Evolutionary conservation across 2,329 filamentous ascomycete genomes (phyloP), one percentile per base, ranked within the genome.

Genomic region (Ascochyta clinopodiicola): DNA sequence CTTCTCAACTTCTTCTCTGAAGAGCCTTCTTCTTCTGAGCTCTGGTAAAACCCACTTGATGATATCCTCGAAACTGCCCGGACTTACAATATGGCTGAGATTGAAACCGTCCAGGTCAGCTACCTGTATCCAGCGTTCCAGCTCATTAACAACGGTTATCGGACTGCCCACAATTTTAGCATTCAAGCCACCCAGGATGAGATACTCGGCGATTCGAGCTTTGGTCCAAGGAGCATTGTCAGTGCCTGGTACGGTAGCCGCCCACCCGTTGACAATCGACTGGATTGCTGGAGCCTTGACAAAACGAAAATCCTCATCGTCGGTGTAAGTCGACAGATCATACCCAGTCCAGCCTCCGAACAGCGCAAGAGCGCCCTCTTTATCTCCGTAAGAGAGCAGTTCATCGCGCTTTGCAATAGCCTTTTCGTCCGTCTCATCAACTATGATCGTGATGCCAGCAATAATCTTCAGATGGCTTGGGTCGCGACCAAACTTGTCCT

Each of bases 321-420:
- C 46, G 2, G 36, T 27, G 34, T 87, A 87, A 27, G 78, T 72
- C 6, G 78, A 76, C 27, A 88, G 73, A 64, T 88, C 84, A 40
- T 87, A 84, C 1, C 85, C 88, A 0, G 87, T 90, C 87, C 87
- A 91, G 1, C 88, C 88, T 10, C 87, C 87, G 62, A 91, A 91
- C 17, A 90, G 72, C 1, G 87, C 86, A 44, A 90, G 69, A 0
- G 87, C 88, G 4, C 88, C 88, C 61, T 87, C 88, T 39, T 81
- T 78, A 3, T 81, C 81, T 7, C 32, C 47, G 19, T 59, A 52
- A 7, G 24, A 38, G n/a, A 57, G 34, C 54, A 84, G 84, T 4
- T 88, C 84, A 0, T 78, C 72, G 44, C 85, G 84, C 72, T 89
- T 89, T 10, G 79, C 82, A 47, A 78, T 71, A 0, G 88, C 88